Conservation (phyloP, 495 filamentous ascomycete genomes). For the Aspergillus nidulans region DNA sequence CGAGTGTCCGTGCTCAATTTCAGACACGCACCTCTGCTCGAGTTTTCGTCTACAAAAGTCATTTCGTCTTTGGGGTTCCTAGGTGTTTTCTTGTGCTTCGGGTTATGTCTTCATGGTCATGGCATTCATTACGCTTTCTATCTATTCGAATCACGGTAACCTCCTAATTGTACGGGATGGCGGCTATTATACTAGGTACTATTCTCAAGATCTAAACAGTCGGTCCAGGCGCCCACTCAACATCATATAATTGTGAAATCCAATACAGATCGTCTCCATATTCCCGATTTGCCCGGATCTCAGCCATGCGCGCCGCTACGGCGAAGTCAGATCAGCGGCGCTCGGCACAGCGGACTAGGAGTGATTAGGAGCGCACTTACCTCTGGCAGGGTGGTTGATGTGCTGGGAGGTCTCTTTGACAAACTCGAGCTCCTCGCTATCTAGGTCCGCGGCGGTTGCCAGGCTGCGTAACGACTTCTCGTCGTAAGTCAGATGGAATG, state of each 20-base stretch:
- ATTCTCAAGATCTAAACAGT: conserved; percentile 1
- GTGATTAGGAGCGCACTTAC: neutral
- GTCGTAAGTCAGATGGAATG: conserved; percentile 13
- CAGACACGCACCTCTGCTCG: neutral
- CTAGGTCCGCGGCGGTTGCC: conserved; percentile 1
- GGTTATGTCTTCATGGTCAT: neutral
- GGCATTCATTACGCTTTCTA: conserved; percentile 3
- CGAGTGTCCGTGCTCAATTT: neutral
- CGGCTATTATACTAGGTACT: neutral
- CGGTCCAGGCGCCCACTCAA: conserved; percentile 7
- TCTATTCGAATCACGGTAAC: neutral
- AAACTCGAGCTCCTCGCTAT: conserved; percentile 2
- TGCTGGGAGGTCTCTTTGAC: conserved; percentile 4
- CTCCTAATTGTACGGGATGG: neutral
- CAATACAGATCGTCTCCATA: conserved; percentile 10
- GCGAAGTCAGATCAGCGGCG: neutral
- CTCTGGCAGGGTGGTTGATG: conserved; percentile 3
- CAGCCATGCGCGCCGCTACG: conserved; percentile 4
- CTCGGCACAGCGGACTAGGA: neutral
- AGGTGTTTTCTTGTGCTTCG: neutral
- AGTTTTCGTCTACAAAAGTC: neutral
- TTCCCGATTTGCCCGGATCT: neutral
- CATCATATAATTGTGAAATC: conserved; percentile 12
- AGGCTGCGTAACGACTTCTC: conserved; percentile 6
- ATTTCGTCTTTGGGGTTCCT: neutral